These are phyloP conservation scores for Heterobasidion annosum DNA, from an alignment of 1,284 basidiomycete genomes.

Conservation along the genomic window DNA sequence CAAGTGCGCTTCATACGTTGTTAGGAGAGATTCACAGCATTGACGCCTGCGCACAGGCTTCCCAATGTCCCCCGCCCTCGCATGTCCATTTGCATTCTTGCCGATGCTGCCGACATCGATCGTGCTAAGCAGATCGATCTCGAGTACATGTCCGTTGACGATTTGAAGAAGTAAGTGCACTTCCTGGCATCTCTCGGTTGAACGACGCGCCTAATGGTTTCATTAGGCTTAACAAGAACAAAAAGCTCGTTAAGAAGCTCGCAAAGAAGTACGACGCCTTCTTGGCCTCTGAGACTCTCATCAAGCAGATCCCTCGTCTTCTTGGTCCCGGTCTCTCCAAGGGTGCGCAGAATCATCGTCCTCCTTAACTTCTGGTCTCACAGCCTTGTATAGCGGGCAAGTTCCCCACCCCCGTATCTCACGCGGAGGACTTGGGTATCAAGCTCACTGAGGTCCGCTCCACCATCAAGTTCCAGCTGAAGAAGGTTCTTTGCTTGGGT, in stretches of 20 bases:
- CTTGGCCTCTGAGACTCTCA: slow-evolving; percentile 94
- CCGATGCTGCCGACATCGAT: slow-evolving; percentile 98
- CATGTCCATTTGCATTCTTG: slow-evolving; percentile 99
- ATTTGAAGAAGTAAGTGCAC: slow-evolving; percentile 86
- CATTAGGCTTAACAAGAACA: slow-evolving; percentile 94
- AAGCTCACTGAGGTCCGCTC: slow-evolving; percentile 96
- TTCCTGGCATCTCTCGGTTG: not conserved
- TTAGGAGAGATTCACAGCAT: not conserved
- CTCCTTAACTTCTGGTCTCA: not conserved
- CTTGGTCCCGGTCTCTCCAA: slow-evolving; percentile 99
- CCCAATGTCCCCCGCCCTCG: slow-evolving; percentile 96
- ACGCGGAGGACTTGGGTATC: slow-evolving; percentile 85
- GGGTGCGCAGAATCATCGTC: slow-evolving; percentile 34
- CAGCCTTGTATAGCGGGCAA: slow-evolving; percentile 77
- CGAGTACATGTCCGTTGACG: slow-evolving; percentile 99
- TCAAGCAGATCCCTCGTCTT: slow-evolving; percentile 99
- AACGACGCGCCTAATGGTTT: not conserved
- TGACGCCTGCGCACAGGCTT: slow-evolving; percentile 44
- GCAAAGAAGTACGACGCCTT: slow-evolving; percentile 99
- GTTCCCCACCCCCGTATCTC: slow-evolving; percentile 97
- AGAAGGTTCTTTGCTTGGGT: slow-evolving; percentile 99
- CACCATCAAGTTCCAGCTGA: slow-evolving; percentile 99
- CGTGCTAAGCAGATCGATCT: slow-evolving; percentile 96
- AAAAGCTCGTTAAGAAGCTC: slow-evolving; percentile 99
- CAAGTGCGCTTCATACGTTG: slow-evolving; percentile 47